A percentile compares a stretch with the other conserved stretches of the same genome.
phyloP scores from a whole-genome alignment of 129 eudicot species.

The Pittosporum tobira region DNA sequence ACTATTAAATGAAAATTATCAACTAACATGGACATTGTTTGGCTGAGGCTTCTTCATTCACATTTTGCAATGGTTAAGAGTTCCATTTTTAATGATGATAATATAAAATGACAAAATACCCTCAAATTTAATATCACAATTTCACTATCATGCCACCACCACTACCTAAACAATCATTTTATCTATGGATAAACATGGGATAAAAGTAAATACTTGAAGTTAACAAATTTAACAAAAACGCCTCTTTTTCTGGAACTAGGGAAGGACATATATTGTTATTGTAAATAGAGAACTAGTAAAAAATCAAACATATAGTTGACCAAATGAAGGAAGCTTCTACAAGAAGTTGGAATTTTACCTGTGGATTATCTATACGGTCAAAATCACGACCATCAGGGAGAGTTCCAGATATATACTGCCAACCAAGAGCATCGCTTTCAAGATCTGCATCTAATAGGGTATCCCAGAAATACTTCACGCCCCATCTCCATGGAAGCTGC shows the following conservation, averaged over 20 bases:
- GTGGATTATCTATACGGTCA: conserved; percentile 83
- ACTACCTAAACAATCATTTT: no score
- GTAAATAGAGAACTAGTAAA: not conserved
- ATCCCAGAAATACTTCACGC: conserved; percentile 99
- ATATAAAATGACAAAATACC: no score
- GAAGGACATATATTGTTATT: no score
- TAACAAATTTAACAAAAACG: no score
- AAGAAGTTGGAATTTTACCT: conserved; percentile 36
- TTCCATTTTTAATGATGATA: no score
- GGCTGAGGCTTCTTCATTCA: no score
- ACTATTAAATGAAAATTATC: not conserved
- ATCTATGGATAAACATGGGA: no score
- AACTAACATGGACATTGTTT: not conserved
- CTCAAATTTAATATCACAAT: no score
- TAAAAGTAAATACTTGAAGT: no score
- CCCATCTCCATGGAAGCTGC: conserved; percentile 99
- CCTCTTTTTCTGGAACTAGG: no score
- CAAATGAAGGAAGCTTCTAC: not conserved
- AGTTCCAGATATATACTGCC: conserved; percentile 91
- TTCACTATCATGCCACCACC: no score
- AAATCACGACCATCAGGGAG: conserved; percentile 87
- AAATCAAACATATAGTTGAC: not conserved
- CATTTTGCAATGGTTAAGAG: not conserved
- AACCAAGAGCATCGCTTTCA: conserved; percentile 96
- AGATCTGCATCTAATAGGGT: conserved; percentile 96